Percentiles rank a stretch among this genome's conserved stretches.
Evolutionary conservation across 257 asterid genomes (phyloP).

Genomic region (Solanum corneliomulleri): DNA sequence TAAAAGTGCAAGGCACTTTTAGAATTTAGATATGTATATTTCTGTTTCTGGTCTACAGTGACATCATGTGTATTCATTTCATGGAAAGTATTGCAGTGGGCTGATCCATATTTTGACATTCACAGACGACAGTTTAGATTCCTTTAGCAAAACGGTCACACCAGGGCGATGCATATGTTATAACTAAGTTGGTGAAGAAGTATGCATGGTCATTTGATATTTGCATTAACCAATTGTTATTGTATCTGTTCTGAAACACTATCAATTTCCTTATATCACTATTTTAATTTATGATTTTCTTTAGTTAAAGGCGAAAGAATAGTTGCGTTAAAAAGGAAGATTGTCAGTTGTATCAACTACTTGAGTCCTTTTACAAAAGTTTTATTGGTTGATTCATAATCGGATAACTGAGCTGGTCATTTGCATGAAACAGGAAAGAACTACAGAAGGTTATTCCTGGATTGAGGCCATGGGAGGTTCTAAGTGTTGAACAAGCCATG

Average conservation of each 20-base stretch:
- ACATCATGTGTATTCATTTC: background rate
- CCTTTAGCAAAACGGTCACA: background rate
- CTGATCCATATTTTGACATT: background rate
- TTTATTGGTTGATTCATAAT: background rate
- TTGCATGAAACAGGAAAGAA: conserved; percentile 50
- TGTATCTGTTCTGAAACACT: background rate
- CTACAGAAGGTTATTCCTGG: conserved; percentile 68
- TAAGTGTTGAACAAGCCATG: conserved; percentile 95
- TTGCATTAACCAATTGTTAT: background rate
- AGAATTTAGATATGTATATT: background rate
- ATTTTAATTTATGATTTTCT: no score
- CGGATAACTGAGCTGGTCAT: background rate
- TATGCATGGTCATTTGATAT: background rate
- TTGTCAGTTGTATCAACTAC: background rate
- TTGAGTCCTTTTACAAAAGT: background rate
- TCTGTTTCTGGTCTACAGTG: background rate
- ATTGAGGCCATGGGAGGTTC: conserved; percentile 97
- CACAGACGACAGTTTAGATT: background rate
- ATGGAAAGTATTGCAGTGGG: background rate
- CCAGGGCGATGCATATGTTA: background rate
- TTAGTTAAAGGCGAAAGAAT: background rate
- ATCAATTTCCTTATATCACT: background rate
- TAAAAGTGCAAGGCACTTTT: background rate
- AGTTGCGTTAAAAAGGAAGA: background rate
- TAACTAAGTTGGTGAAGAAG: background rate